A percentile compares a stretch with the other conserved stretches of the same genome.
These are phyloP conservation scores for Diplodia scrobiculata DNA, from an alignment of 2,329 filamentous ascomycete species.

Conservation along the genomic window DNA sequence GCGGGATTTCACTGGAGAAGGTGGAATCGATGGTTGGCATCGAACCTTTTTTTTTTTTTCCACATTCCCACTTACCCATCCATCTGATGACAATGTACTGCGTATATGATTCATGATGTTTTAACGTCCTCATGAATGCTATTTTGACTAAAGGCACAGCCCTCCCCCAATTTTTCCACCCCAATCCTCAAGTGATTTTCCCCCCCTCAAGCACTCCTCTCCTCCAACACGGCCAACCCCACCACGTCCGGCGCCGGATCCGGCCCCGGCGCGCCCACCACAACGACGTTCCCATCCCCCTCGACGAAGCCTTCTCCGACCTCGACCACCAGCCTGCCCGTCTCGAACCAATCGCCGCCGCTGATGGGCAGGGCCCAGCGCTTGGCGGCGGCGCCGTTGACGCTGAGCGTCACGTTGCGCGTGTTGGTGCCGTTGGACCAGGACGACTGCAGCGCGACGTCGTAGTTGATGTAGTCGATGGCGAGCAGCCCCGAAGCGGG, in stretches of 20 bases:
- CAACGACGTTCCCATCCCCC: conserved; percentile 35
- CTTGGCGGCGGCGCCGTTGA: conserved; percentile 44
- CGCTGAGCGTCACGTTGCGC: conserved; percentile 43
- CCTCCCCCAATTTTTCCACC: too few relatives aligned
- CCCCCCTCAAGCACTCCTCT: neutral
- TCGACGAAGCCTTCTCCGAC: conserved; percentile 35
- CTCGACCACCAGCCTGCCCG: conserved; percentile 34
- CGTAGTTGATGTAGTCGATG: conserved; percentile 47
- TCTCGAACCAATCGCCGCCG: conserved; percentile 46
- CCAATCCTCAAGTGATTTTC: too few relatives aligned
- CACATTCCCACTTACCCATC: too few relatives aligned
- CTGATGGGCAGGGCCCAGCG: conserved; percentile 46
- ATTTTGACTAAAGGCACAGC: too few relatives aligned
- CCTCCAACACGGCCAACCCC: conserved; percentile 33
- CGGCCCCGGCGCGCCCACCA: conserved; percentile 33
- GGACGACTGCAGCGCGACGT: conserved; percentile 43
- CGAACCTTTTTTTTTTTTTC: too few relatives aligned
- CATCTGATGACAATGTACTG: too few relatives aligned
- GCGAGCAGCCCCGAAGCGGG: conserved; percentile 38
- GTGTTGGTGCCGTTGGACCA: conserved; percentile 42
- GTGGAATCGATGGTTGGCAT: too few relatives aligned
- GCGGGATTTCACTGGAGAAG: too few relatives aligned
- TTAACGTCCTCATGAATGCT: too few relatives aligned
- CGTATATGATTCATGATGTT: too few relatives aligned
- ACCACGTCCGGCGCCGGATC: conserved; percentile 38